Percentiles rank a stretch among this genome's conserved stretches.
Conservation (phyloP, 2,329 filamentous ascomycete species). For the Diaporthe humulicola region DNA sequence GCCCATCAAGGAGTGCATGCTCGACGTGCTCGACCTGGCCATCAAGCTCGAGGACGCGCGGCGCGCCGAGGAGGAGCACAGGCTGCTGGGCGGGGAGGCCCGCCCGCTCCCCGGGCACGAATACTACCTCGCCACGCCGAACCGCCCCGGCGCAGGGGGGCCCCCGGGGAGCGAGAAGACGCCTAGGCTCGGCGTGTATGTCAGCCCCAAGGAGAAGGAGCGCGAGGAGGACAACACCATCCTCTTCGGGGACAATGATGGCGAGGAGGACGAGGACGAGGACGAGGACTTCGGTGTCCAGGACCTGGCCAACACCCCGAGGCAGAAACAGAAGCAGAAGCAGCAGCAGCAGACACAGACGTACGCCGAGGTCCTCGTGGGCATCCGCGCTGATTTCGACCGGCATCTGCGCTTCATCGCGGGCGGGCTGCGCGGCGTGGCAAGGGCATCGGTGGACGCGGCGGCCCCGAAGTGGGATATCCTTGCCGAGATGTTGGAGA, state of each 20-base stretch:
- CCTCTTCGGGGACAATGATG: conserved; percentile 42
- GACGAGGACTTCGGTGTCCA: conserved; percentile 54
- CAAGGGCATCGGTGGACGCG: conserved; percentile 77
- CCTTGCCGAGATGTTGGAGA: conserved; percentile 83
- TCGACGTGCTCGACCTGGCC: conserved; percentile 82
- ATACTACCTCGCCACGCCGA: conserved; percentile 23
- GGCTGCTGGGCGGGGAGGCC: conserved; percentile 47
- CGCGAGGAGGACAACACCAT: conserved; percentile 43
- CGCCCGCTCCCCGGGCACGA: conserved; percentile 44
- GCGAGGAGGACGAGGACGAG: conserved; percentile 51
- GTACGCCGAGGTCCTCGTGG: conserved; percentile 66
- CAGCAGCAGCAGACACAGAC: conserved; percentile 48
- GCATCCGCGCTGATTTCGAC: conserved; percentile 74
- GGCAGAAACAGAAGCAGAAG: conserved; percentile 2
- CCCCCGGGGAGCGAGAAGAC: conserved; percentile 41
- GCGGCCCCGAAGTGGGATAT: conserved; percentile 79
- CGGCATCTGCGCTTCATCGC: conserved; percentile 77
- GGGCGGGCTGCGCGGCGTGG: conserved; percentile 80
- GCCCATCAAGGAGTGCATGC: conserved; percentile 78
- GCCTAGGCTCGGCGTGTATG: conserved; percentile 34
- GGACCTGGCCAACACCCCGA: conserved; percentile 36
- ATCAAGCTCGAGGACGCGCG: conserved; percentile 77
- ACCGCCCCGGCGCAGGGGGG: conserved; percentile 41
- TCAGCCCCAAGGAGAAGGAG: conserved; percentile 49
- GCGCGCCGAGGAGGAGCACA: conserved; percentile 49